Evolutionary conservation across 2,329 filamentous ascomycete species (phyloP).

Genomic region (Mollisiaceae sp.): DNA sequence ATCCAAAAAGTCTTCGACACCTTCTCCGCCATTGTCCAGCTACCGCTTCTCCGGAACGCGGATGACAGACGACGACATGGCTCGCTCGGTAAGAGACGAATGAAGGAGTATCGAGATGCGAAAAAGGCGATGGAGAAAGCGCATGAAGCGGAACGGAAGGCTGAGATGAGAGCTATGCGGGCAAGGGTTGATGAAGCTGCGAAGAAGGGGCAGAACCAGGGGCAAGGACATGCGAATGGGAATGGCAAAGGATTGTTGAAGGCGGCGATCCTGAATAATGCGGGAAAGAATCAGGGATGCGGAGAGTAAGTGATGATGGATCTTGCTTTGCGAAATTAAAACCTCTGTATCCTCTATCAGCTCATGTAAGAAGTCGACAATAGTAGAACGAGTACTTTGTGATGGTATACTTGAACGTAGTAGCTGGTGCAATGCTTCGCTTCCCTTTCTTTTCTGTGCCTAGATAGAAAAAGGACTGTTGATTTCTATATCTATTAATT

Average conservation of each 20-base stretch:
- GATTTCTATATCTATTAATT: too few relatives aligned
- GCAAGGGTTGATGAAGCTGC: slow-evolving; percentile 20
- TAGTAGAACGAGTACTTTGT: not conserved
- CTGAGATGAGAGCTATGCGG: slow-evolving; percentile 21
- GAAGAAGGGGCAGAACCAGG: slow-evolving; percentile 8
- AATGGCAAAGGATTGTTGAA: slow-evolving; percentile 24
- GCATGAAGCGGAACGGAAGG: slow-evolving; percentile 34
- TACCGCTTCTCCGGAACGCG: slow-evolving; percentile 53
- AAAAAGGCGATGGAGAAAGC: slow-evolving; percentile 48
- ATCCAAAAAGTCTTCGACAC: slow-evolving; percentile 53
- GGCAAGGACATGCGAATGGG: not conserved
- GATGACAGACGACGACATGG: slow-evolving; percentile 51
- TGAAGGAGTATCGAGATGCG: slow-evolving; percentile 48
- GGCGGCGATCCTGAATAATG: slow-evolving; percentile 26
- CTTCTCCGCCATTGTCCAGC: slow-evolving; percentile 54
- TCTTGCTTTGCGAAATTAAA: not conserved
- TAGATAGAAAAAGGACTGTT: too few relatives aligned
- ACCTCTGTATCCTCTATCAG: not conserved
- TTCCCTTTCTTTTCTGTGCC: too few relatives aligned
- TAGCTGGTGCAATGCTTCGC: too few relatives aligned
- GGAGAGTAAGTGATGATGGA: not conserved
- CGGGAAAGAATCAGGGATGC: slow-evolving; percentile 8
- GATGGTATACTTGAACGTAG: too few relatives aligned
- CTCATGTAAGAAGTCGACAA: not conserved
- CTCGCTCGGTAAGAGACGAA: slow-evolving; percentile 47